Evolutionary conservation across 2,329 filamentous ascomycete genomes (phyloP).

Genomic region (Elsinoe ampelina): DNA sequence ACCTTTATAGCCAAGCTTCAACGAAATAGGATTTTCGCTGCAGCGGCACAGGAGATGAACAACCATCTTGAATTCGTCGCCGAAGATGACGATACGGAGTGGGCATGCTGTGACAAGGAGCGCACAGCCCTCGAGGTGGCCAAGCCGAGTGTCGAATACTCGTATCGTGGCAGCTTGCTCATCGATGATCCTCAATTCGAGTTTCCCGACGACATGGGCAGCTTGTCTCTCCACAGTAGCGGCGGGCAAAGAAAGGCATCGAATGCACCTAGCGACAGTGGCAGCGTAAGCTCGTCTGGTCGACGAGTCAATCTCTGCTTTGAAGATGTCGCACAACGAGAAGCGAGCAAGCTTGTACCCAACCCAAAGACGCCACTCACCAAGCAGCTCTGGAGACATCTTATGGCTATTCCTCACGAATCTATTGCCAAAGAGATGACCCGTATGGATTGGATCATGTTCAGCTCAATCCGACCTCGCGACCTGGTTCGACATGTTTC

Average conservation of each 20-base stretch:
- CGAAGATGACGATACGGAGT: constrained; percentile 85
- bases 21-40: constrained; percentile 69
- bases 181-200: constrained; percentile 27
- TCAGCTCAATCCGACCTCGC: constrained; percentile 83
- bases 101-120: constrained; percentile 73
- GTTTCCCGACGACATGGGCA: constrained; percentile 23
- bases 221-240: constrained; percentile 29
- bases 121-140: constrained; percentile 31
- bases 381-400: constrained; percentile 79
- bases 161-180: constrained; percentile 26
- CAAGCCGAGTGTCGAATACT: constrained; percentile 10
- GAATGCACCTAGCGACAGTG: constrained; percentile 36
- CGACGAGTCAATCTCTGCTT: constrained; percentile 12
- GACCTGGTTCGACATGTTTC: constrained; percentile 90
- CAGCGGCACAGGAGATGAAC: constrained; percentile 76
- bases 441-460: constrained; percentile 96
- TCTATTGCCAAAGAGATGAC: constrained; percentile 86
- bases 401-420: constrained; percentile 80
- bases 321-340: constrained; percentile 68
- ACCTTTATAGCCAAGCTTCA: constrained; percentile 69
- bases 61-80: constrained; percentile 64
- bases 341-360: constrained; percentile 64
- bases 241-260: constrained; percentile 49
- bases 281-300: not conserved
- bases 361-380: constrained; percentile 60